These are phyloP conservation scores for Teunomyces cretensis DNA, from an alignment of 805 yeast genomes.

Conservation along the genomic window DNA sequence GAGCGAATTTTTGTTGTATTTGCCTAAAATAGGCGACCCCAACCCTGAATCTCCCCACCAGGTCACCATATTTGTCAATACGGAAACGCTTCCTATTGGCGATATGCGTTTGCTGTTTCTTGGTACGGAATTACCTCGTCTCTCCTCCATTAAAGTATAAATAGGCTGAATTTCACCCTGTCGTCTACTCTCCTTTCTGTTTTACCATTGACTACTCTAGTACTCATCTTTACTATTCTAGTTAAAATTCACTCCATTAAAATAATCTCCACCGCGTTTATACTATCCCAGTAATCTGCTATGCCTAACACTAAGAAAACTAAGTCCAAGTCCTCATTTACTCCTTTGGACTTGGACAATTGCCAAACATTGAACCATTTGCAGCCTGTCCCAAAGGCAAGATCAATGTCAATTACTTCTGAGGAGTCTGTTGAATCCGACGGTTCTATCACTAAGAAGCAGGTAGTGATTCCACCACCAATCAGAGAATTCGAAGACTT, in stretches of 20 bases:
- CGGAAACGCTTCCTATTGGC: not conserved
- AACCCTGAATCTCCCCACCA: constrained; percentile 1
- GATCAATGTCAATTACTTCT: constrained; percentile 40
- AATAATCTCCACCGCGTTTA: not conserved
- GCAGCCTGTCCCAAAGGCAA: constrained; percentile 37
- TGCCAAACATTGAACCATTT: constrained; percentile 40
- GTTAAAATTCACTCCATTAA: not conserved
- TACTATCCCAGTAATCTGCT: constrained; percentile 4
- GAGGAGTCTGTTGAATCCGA: constrained; percentile 33
- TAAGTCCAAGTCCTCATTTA: constrained; percentile 20
- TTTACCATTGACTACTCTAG: not conserved
- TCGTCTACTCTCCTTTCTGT: not conserved
- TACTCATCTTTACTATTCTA: not conserved
- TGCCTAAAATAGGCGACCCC: not conserved
- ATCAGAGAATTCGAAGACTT: constrained; percentile 59
- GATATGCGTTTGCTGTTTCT: not conserved
- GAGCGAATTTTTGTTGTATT: not conserved
- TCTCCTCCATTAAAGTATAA: not conserved
- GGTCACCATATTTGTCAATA: not conserved
- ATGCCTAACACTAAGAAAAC: constrained; percentile 27
- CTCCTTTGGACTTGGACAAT: constrained; percentile 36
- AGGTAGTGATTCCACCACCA: constrained; percentile 41
- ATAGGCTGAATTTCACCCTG: not conserved
- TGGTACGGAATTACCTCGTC: not conserved
- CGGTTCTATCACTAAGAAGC: constrained; percentile 22